Evolutionary conservation across 257 asterid genomes (phyloP), one percentile per base, ranked within the genome.

Genomic region (Galeopsis tetrahit): DNA sequence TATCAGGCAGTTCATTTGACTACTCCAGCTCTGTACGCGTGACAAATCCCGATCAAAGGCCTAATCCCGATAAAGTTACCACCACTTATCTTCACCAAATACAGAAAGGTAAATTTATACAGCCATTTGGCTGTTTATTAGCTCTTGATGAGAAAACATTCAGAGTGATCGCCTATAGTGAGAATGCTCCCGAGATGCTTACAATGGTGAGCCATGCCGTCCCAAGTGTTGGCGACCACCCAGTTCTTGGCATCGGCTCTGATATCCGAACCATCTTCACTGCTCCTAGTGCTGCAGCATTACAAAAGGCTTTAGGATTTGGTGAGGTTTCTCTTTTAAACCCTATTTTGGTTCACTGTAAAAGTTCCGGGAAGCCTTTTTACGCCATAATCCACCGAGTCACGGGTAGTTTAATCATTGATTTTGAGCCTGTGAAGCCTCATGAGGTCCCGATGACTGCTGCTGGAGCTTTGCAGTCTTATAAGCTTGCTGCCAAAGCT

Each of bases 381-480:
- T 94, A 94, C 63, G 99, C 99, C 17, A 94, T 94, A 72, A 79
- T 94, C 59, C 99, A 94, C 51, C 78, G 97, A 76, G 97, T 94
- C 57, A 94, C 99, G 0, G 96, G 97, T 40, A 82, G 95, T 78
- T 81, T 94, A 53, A 83, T 94, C 21, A 77, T 94, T 10, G 99
- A 94, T 79, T 94, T 94, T 58, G 99, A 94, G 94, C 99, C 97
- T 10, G 99, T 94, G 72, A 94, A 89, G 83, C 97, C 97, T 66
- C 87, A 86, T 46, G 99, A 94, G 82, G 97, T 87, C 44, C 97
- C 99, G 38, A 86, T 89, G 96, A 91, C 99, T 58, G 97, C 99
- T 39, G 99, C 99, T 7, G 99, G 99, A 36, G 99, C 99, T 8
- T 69, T 94, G 70, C 97, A 94, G 51, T 94, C 99, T 0, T 94